phyloP scores from a whole-genome alignment of 768 basidiomycete genomes.

The Cystofilobasidium bisporidii region DNA sequence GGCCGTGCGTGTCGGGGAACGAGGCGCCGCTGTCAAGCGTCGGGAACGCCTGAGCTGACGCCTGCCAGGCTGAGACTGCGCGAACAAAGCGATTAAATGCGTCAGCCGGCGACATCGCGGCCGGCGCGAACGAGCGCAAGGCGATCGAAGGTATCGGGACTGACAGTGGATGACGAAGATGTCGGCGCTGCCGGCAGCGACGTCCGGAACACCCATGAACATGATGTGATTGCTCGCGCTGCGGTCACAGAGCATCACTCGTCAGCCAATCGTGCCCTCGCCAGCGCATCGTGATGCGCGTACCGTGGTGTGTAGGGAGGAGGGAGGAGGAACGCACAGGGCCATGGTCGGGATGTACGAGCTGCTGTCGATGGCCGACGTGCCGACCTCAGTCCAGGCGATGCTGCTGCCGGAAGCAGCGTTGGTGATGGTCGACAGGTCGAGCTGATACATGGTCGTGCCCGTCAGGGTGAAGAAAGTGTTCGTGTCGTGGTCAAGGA shows the following conservation, averaged over 20 bases:
- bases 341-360: conserved; percentile 27
- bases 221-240: conserved; percentile 72
- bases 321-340: conserved; percentile 43
- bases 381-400: conserved; percentile 56
- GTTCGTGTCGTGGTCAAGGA: conserved; percentile 92
- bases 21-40: conserved; percentile 43
- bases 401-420: conserved; percentile 51
- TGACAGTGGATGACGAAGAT: conserved; percentile 84
- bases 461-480: conserved; percentile 56
- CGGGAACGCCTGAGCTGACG: conserved; percentile 53
- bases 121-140: too few relatives aligned
- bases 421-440: conserved; percentile 55
- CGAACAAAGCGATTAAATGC: not conserved
- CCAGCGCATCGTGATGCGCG: too few relatives aligned
- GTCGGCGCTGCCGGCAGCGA: conserved; percentile 57
- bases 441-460: conserved; percentile 40
- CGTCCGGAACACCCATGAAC: conserved; percentile 63
- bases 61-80: conserved; percentile 75
- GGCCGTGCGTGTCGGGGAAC: conserved; percentile 62
- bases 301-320: conserved; percentile 70
- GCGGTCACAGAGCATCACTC: not conserved
- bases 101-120: not conserved
- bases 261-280: conserved; percentile 44
- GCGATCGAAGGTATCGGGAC: conserved; percentile 35
- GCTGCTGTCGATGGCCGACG: conserved; percentile 49